Base-by-base conservation (phyloP, 108 stramenopile species). In the Hondaea fermentalgiana region DNA sequence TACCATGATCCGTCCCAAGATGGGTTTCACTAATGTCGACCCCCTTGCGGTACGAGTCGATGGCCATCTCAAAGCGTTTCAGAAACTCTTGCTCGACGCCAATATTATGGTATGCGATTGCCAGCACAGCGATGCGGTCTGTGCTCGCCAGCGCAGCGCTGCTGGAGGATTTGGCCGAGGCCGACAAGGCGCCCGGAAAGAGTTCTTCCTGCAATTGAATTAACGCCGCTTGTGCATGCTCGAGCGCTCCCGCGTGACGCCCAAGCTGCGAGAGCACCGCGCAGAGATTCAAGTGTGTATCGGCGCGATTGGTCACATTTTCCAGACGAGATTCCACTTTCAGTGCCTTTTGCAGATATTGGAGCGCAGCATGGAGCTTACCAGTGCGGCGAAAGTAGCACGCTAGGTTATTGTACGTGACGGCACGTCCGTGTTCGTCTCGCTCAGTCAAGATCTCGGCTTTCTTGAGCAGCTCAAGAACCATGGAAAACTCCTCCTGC, bases 81-180 rank as follows among this genome's bases (percentile, higher is more conserved):
- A 94, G 87, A 72, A 94, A 94, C 90, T 95, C 94, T 60, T 93
- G 92, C 90, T 95, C 94, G 60, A 94, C 94, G 44, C 94, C 94
- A 57, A 94, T 93, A 87, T 95, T 95, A 87, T 95, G 94, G 88
- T 95, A 94, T 35, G 94, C 94, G 58, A 95, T 94, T 6, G 92
- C 93, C 42, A 95, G 69, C 29, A 90, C 90, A 25, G 92, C 92
- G 21, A 92, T 89, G n/a, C 90, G 72, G 60, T 92, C 92, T 3
- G 88, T 57, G 28, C 88, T 90, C 4, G 71, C 83, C 47, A 12
- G 28, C 25, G 58, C 58, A 17, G 14, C 72, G 87, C 3, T 19
- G 87, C 16, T 28, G 25, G 64, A 42, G 25, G 28, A 51, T 72
- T 16, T 58, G 57, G 53, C 90, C 91, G 55, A 59, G 87, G 57